A percentile compares a stretch with the other conserved stretches of the same genome.
Conservation (phyloP, 2,329 filamentous ascomycete species). For the Verticillium klebahnii region DNA sequence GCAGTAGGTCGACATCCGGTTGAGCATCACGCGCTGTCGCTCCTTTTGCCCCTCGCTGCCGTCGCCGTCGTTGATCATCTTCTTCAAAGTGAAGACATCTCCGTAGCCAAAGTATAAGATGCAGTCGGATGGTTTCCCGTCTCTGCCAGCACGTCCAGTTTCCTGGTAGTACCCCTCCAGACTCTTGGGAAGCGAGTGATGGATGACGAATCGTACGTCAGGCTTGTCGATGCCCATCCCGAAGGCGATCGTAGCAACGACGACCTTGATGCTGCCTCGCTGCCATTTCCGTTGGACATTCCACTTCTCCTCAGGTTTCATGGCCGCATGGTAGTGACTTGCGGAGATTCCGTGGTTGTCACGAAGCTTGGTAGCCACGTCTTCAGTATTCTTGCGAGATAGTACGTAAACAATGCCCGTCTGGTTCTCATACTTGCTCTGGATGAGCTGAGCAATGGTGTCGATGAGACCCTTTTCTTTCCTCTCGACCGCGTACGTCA, state of each 20-base stretch:
- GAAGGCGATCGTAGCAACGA: slow-evolving; percentile 97
- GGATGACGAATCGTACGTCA: slow-evolving; percentile 93
- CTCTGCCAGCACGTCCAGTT: slow-evolving; percentile 88
- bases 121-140: slow-evolving; percentile 82
- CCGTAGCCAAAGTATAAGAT: slow-evolving; percentile 83
- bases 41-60: slow-evolving; percentile 75
- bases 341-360: slow-evolving; percentile 63
- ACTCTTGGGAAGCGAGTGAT: slow-evolving; percentile 88
- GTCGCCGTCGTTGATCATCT: slow-evolving; percentile 80
- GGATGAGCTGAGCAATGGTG: slow-evolving; percentile 63
- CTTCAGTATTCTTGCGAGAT: slow-evolving; percentile 77
- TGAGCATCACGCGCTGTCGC: slow-evolving; percentile 79
- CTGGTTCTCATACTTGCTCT: slow-evolving; percentile 61
- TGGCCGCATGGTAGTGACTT: slow-evolving; percentile 79
- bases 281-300: slow-evolving; percentile 81
- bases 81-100: slow-evolving; percentile 69
- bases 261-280: slow-evolving; percentile 71
- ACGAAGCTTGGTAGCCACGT: slow-evolving; percentile 65
- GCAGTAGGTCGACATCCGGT: slow-evolving; percentile 80
- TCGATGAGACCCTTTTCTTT: slow-evolving; percentile 46
- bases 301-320: slow-evolving; percentile 64
- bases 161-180: slow-evolving; percentile 98
- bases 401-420: slow-evolving; percentile 93
- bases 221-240: slow-evolving; percentile 99
- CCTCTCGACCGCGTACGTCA: slow-evolving; percentile 77